Base-by-base conservation (phyloP, 495 filamentous ascomycete species). In the Niebla homalea region DNA sequence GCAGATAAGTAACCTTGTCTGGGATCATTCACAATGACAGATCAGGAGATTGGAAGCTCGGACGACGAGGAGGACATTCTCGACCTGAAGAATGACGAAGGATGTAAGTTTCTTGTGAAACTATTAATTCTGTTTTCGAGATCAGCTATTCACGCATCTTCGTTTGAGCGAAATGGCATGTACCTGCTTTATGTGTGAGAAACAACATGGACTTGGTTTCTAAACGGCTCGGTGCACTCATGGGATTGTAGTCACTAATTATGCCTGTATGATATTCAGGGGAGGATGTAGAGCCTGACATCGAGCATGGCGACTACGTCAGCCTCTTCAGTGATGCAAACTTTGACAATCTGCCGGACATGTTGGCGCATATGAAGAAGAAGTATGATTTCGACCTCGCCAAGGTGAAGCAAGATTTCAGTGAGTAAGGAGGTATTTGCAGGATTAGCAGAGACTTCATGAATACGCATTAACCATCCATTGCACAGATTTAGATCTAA, bases 251-350 rank as follows among this genome's bases (percentile, higher is more conserved):
- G 2, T 32, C 29, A 32, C 29, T 32, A 32, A 32, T 32, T 1
- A 11, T 12, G 14, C 29, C 29, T 8, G 29, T 12, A 32, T 32
- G 29, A 7, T 32, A 8, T 32, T 8, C 29, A 32, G 29, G 88
- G 89, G 80, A 87, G 62, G 87, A 93, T 65, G 75, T 81, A 23
- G 84, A 87, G 58, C 71, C 75, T 8, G 79, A 84, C 52, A 72
- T 78, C 15, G 80, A 89, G 51, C 73, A 80, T 26, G 70, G 72
- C 18, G 70, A 75, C 25, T 74, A 86, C 48, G 69, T 84, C 36
- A 83, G 82, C n/a, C 67, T 94, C 15, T 70, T 89, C 51, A 80
- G 85, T 49, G 75, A 83, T 35, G 71, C 73, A 25, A 73, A 78
- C 44, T 90, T 86, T 57, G 65, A 77, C 12, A 73, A 83, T 61